A percentile compares a stretch with the other conserved stretches of the same genome.
Evolutionary conservation across 805 yeast genomes (phyloP).

Genomic region (baker's yeast (Saccharomyces cerevisiae)): DNA sequence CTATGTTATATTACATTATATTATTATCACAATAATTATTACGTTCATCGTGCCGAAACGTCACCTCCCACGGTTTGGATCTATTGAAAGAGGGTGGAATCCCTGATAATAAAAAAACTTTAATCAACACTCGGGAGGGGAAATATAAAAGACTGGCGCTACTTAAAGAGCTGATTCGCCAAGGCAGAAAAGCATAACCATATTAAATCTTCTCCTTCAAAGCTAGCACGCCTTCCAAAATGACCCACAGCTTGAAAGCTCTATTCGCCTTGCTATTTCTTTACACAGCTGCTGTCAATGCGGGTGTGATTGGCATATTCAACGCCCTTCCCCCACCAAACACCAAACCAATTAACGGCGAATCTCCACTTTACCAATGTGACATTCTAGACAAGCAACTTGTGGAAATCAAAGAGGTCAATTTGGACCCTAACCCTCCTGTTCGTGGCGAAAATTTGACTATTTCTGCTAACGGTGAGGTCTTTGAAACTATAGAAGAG

Average conservation of each 20-base stretch:
- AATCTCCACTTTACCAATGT: slow-evolving; percentile 75
- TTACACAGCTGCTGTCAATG: slow-evolving; percentile 2
- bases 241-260: not conserved
- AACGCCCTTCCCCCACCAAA: slow-evolving; percentile 8
- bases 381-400: slow-evolving; percentile 58
- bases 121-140: not conserved
- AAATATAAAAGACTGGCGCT: not conserved
- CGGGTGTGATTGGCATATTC: slow-evolving; percentile 8
- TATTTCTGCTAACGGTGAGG: slow-evolving; percentile 62
- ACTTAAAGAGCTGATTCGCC: not conserved
- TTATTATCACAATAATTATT: not conserved
- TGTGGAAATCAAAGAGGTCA: slow-evolving; percentile 51
- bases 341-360: slow-evolving; percentile 75
- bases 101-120: not conserved
- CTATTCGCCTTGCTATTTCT: not conserved
- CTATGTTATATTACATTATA: not conserved
- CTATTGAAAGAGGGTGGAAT: not conserved
- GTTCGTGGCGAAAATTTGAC: slow-evolving; percentile 75
- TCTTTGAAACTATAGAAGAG: slow-evolving; percentile 50
- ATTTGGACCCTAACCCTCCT: slow-evolving; percentile 81
- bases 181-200: not conserved
- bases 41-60: not conserved
- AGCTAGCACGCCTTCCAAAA: not conserved
- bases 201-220: not conserved
- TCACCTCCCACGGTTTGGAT: not conserved